Conservation (phyloP, 2,329 filamentous ascomycete species). For the Leptographium galeiforme region DNA sequence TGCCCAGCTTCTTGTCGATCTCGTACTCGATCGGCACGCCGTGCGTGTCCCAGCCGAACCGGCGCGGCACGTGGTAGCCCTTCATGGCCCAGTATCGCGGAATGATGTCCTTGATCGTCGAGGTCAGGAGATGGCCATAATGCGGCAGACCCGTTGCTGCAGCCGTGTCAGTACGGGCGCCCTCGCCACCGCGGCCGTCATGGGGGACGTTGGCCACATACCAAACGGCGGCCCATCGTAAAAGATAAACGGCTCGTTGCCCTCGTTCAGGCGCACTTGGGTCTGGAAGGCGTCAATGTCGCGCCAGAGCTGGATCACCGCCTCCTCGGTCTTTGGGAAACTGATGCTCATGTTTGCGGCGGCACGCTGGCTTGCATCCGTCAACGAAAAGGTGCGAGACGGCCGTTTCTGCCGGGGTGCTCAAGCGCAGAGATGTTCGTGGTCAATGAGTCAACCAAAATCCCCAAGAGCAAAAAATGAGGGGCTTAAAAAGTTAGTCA, state of each 20-base stretch:
- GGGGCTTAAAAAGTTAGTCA: constrained; percentile 1
- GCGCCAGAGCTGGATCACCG: constrained; percentile 72
- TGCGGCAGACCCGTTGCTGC: constrained; percentile 25
- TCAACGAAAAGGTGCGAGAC: neutral
- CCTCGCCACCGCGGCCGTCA: neutral
- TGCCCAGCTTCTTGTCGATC: constrained; percentile 90
- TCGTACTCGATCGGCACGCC: constrained; percentile 92
- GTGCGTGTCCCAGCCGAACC: constrained; percentile 92
- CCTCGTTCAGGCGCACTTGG: constrained; percentile 64
- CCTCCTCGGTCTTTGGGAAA: constrained; percentile 86
- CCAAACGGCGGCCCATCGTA: constrained; percentile 79
- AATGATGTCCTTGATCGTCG: constrained; percentile 95
- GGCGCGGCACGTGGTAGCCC: constrained; percentile 77
- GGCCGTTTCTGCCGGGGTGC: neutral
- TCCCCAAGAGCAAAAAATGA: constrained; percentile 3
- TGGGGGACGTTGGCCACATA: constrained; percentile 1
- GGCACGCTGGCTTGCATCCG: neutral
- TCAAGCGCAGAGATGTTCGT: no score
- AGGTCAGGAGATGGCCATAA: constrained; percentile 66
- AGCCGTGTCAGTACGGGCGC: neutral
- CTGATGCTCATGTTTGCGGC: constrained; percentile 55
- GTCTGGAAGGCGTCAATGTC: constrained; percentile 81
- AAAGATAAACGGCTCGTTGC: constrained; percentile 78
- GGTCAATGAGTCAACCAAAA: neutral
- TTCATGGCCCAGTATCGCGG: constrained; percentile 73